Percentiles rank a stretch among this genome's conserved stretches.
phyloP scores from a whole-genome alignment of 2,329 filamentous ascomycete genomes.

The Knufia fluminis region DNA sequence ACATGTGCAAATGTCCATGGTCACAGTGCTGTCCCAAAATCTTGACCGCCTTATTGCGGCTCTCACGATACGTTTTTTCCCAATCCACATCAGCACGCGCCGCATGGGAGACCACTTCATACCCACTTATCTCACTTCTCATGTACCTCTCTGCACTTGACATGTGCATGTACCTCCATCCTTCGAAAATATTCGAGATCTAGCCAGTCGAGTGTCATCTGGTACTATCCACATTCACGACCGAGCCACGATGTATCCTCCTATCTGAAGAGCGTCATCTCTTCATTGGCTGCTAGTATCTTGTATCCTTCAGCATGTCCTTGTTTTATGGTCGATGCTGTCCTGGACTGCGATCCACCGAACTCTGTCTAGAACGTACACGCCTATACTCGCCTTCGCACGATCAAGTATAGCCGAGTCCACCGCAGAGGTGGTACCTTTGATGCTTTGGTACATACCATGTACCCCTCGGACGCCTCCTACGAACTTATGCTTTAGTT shows the following conservation, averaged over 20 bases:
- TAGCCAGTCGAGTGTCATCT: not conserved
- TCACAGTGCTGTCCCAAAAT: too few relatives aligned
- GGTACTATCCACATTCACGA: not conserved
- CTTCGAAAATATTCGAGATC: not conserved
- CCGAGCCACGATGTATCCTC: not conserved
- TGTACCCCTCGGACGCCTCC: not conserved
- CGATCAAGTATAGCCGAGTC: not conserved
- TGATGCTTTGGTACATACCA: not conserved
- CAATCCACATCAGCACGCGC: not conserved
- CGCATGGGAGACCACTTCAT: not conserved
- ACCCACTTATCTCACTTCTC: not conserved
- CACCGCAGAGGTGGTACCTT: not conserved
- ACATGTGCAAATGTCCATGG: not conserved
- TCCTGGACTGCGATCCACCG: not conserved
- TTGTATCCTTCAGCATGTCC: too few relatives aligned
- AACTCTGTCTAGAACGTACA: not conserved
- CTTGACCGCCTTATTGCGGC: constrained; percentile 1
- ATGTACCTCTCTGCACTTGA: not conserved
- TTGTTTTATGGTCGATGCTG: too few relatives aligned
- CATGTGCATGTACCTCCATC: not conserved
- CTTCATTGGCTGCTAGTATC: too few relatives aligned
- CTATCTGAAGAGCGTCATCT: not conserved
- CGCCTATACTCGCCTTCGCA: not conserved
- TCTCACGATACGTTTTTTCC: not conserved
- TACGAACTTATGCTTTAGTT: not conserved